Percentiles rank a stretch among this genome's conserved stretches.
Conservation (phyloP, 768 basidiomycete species). For the Lentinula aciculospora region DNA sequence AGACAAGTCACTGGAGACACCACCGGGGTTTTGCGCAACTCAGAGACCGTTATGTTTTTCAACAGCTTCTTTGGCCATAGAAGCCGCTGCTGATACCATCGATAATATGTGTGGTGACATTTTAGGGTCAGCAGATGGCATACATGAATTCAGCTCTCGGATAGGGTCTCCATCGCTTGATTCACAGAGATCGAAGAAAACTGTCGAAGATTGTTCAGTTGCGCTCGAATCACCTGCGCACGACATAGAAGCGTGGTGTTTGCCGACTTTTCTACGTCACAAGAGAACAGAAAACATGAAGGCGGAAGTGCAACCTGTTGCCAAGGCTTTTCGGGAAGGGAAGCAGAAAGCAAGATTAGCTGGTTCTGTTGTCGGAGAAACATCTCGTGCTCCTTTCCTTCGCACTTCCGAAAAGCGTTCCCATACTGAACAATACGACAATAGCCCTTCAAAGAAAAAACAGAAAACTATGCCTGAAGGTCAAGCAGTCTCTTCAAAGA, state of each 20-base stretch:
- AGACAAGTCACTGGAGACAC: not conserved
- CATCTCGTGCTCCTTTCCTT: not conserved
- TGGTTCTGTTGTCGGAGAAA: not conserved
- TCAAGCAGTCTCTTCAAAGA: not conserved
- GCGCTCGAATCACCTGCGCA: not conserved
- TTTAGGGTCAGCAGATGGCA: not conserved
- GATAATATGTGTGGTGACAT: not conserved
- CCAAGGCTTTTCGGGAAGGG: not conserved
- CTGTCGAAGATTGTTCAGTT: not conserved
- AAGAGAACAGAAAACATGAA: not conserved
- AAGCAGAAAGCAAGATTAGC: not conserved
- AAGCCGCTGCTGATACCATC: not conserved
- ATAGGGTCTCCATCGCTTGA: not conserved
- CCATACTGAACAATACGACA: not conserved
- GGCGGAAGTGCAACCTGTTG: not conserved
- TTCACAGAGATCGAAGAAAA: not conserved
- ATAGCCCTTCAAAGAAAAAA: not conserved
- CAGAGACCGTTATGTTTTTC: not conserved
- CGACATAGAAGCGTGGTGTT: not conserved
- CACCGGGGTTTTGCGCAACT: not conserved
- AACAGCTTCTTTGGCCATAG: not conserved
- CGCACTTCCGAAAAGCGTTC: not conserved
- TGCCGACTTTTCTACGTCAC: constrained; percentile 4
- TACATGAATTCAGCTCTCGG: not conserved
- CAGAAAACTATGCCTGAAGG: not conserved